Evolutionary conservation across 106 monocot species (phyloP).

Genomic region (Chionographis japonica): DNA sequence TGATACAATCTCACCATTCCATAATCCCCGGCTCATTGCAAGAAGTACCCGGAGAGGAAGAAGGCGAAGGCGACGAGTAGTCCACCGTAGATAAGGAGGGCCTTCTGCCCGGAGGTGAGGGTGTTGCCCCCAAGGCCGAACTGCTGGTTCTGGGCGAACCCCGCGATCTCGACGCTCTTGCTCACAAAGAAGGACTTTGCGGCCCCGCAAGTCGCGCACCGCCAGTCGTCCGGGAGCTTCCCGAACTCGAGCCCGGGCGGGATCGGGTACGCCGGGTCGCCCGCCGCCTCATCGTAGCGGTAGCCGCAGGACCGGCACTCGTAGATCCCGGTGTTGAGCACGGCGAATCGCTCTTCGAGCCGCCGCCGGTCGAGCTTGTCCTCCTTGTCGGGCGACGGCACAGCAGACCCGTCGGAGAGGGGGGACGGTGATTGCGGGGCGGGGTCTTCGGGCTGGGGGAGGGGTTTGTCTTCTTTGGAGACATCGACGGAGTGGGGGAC

Average conservation of each 20-base stretch:
- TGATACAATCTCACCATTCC: too few species aligned
- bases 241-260: constrained; percentile 65
- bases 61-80: constrained; percentile 53
- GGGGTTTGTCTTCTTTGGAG: constrained; percentile 72
- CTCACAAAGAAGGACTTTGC: constrained; percentile 78
- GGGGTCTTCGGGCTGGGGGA: constrained; percentile 1
- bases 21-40: constrained; percentile 36
- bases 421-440: background rate
- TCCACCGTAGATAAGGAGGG: constrained; percentile 70
- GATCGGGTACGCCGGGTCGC: constrained; percentile 84
- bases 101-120: constrained; percentile 76
- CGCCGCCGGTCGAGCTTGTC: constrained; percentile 39
- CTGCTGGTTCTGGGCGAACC: constrained; percentile 93
- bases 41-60: constrained; percentile 83
- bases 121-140: constrained; percentile 83
- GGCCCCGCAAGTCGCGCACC: constrained; percentile 90
- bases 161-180: constrained; percentile 92
- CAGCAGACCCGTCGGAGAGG: background rate
- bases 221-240: constrained; percentile 89
- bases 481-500: constrained; percentile 51
- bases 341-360: constrained; percentile 69
- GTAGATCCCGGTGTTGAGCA: constrained; percentile 80
- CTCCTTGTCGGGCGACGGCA: background rate
- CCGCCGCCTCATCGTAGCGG: constrained; percentile 57
- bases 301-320: constrained; percentile 91